Evolutionary conservation across 805 yeast species (phyloP).

Genomic region (Kodamaea neixiangensis): DNA sequence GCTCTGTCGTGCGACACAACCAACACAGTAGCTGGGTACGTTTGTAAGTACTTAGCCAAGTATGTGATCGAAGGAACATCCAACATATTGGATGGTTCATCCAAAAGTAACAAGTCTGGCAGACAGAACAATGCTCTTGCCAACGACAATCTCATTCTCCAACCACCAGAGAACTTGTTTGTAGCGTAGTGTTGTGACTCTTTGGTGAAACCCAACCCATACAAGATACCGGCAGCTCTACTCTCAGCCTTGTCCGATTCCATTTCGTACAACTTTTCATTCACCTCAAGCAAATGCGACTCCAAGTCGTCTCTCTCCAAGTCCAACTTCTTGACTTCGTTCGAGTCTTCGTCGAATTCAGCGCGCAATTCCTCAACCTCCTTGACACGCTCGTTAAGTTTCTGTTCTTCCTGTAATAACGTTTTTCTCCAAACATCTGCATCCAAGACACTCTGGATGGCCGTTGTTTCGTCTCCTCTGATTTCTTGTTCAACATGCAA

Average conservation of each 20-base stretch:
- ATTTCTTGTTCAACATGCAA: slow-evolving; percentile 98
- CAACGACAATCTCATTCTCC: slow-evolving; percentile 99
- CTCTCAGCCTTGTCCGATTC: slow-evolving; percentile 98
- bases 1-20: slow-evolving; percentile 98
- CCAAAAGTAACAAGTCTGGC: slow-evolving; percentile 89
- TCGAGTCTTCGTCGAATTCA: slow-evolving; percentile 70
- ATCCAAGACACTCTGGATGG: slow-evolving; percentile 93
- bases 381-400: slow-evolving; percentile 68
- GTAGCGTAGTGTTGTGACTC: slow-evolving; percentile 84
- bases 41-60: slow-evolving; percentile 84
- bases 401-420: slow-evolving; percentile 71
- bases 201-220: slow-evolving; percentile 89
- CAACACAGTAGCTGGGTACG: slow-evolving; percentile 88
- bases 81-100: slow-evolving; percentile 99
- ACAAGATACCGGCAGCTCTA: slow-evolving; percentile 90
- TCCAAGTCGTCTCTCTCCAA: slow-evolving; percentile 89
- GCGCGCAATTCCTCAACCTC: slow-evolving; percentile 71
- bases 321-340: slow-evolving; percentile 77
- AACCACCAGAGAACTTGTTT: slow-evolving; percentile 97
- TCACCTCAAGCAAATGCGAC: slow-evolving; percentile 72
- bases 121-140: slow-evolving; percentile 97
- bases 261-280: slow-evolving; percentile 84
- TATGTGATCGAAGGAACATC: slow-evolving; percentile 98
- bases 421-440: slow-evolving; percentile 99
- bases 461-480: slow-evolving; percentile 87